These are phyloP conservation scores for Taiwanofungus camphoratus DNA, from an alignment of 1,284 basidiomycete genomes.

Conservation along the genomic window DNA sequence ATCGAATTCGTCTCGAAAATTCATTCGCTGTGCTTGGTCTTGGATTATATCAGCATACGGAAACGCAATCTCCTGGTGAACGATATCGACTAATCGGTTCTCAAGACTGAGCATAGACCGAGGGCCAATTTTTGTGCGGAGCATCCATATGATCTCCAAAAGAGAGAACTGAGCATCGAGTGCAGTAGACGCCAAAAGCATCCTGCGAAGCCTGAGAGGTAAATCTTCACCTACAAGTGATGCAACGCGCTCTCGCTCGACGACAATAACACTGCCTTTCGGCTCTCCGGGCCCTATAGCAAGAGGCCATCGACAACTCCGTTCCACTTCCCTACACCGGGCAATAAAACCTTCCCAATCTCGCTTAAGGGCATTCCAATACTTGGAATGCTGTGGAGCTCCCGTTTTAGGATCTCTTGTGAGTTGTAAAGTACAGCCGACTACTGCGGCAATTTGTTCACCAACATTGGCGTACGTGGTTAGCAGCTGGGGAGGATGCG, in stretches of 20 bases:
- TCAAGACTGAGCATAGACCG: conserved; percentile 53
- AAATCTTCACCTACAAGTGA: conserved; percentile 61
- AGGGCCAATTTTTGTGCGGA: conserved; percentile 52
- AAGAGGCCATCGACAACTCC: conserved; percentile 80
- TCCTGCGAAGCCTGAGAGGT: conserved; percentile 51
- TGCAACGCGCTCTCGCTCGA: conserved; percentile 76
- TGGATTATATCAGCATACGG: conserved; percentile 68
- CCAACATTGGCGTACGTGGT: conserved; percentile 61
- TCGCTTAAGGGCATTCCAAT: conserved; percentile 78
- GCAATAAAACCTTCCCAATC: conserved; percentile 94
- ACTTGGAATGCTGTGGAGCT: conserved; percentile 69
- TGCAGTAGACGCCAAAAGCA: conserved; percentile 30
- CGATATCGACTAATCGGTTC: conserved; percentile 49
- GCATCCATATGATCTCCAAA: conserved; percentile 53
- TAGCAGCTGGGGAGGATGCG: conserved; percentile 48
- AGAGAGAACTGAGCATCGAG: conserved; percentile 47
- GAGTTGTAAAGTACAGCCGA: conserved; percentile 78
- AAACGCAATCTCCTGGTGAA: conserved; percentile 71
- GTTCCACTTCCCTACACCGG: conserved; percentile 81
- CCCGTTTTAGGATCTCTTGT: conserved; percentile 75
- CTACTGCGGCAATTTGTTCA: conserved; percentile 77
- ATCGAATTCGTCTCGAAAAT: conserved; percentile 50
- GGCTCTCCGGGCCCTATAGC: conserved; percentile 50
- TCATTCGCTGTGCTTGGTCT: conserved; percentile 50
- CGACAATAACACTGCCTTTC: conserved; percentile 49